phyloP scores from a whole-genome alignment of 257 asterid genomes.

The Petrea volubilis region DNA sequence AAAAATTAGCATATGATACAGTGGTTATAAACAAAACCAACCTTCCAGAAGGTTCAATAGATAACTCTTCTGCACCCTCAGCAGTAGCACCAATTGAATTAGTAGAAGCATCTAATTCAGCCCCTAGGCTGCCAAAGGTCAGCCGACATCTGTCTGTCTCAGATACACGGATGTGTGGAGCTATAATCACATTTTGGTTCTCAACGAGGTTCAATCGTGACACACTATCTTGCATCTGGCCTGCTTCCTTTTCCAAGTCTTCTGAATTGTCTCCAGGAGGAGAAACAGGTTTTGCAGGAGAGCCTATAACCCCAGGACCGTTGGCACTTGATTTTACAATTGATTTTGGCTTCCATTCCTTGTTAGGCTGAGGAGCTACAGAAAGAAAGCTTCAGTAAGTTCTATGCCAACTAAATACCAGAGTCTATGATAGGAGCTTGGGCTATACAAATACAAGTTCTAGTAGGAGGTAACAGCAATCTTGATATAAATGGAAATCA shows the following conservation, averaged over 20 bases:
- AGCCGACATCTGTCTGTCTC: constrained; percentile 80
- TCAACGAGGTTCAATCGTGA: constrained; percentile 55
- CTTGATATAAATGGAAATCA: background rate
- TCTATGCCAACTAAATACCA: background rate
- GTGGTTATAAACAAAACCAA: constrained; percentile 29
- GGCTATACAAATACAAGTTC: background rate
- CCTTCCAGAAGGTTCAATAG: constrained; percentile 60
- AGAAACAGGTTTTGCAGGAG: constrained; percentile 52
- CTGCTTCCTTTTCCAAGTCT: constrained; percentile 46
- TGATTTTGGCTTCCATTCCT: constrained; percentile 96
- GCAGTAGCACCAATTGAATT: constrained; percentile 33
- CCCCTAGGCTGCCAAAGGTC: constrained; percentile 86
- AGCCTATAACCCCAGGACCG: constrained; percentile 61
- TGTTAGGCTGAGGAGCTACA: constrained; percentile 69
- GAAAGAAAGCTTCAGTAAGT: constrained; percentile 33
- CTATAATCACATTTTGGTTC: constrained; percentile 82
- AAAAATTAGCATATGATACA: background rate
- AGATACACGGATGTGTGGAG: constrained; percentile 88
- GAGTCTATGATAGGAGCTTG: background rate
- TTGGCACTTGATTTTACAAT: constrained; percentile 52
- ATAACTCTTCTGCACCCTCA: constrained; percentile 48
- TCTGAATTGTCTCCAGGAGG: constrained; percentile 49
- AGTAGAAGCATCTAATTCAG: constrained; percentile 46
- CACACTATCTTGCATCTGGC: constrained; percentile 54
- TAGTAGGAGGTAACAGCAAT: constrained; percentile 9